These are phyloP conservation scores for Exophiala viscosa DNA, from an alignment of 2,329 filamentous ascomycete species.

Conservation along the genomic window DNA sequence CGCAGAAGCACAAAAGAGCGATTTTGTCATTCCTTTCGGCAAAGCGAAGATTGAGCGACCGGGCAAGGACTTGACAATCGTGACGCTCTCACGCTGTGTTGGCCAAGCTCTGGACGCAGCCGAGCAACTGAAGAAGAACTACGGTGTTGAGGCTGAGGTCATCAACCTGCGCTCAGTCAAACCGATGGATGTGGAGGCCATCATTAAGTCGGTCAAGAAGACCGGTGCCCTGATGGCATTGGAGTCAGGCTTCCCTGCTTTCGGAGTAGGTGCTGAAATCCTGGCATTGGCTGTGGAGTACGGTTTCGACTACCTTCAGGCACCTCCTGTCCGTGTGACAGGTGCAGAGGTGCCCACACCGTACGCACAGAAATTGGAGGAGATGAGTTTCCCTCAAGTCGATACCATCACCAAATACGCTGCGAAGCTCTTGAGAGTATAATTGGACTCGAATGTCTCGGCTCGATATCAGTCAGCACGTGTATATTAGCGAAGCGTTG, in stretches of 20 bases:
- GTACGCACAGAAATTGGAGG: conserved; percentile 87
- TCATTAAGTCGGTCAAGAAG: conserved; percentile 98
- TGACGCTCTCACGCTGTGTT: conserved; percentile 90
- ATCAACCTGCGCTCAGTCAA: conserved; percentile 98
- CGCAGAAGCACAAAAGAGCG: conserved; percentile 88
- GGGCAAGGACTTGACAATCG: conserved; percentile 94
- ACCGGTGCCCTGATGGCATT: conserved; percentile 86
- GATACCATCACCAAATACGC: conserved; percentile 80
- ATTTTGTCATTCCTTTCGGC: conserved; percentile 95
- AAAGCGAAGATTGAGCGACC: conserved; percentile 98
- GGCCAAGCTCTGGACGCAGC: conserved; percentile 86
- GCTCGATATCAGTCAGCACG: conserved; percentile 14
- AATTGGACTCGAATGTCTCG: conserved; percentile 33
- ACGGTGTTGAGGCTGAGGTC: conserved; percentile 92
- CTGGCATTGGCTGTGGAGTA: conserved; percentile 96
- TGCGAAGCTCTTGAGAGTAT: conserved; percentile 82
- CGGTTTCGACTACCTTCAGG: conserved; percentile 94
- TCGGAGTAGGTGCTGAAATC: conserved; percentile 88
- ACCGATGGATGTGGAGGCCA: conserved; percentile 90
- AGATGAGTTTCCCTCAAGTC: conserved; percentile 92
- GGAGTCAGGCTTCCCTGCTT: conserved; percentile 94
- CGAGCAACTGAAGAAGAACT: conserved; percentile 90
- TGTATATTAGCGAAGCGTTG: conserved; percentile 26
- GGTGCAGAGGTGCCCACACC: conserved; percentile 97
- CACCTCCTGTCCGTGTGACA: conserved; percentile 88